phyloP scores from a whole-genome alignment of 257 asterid genomes.

The Paulownia fortunei region DNA sequence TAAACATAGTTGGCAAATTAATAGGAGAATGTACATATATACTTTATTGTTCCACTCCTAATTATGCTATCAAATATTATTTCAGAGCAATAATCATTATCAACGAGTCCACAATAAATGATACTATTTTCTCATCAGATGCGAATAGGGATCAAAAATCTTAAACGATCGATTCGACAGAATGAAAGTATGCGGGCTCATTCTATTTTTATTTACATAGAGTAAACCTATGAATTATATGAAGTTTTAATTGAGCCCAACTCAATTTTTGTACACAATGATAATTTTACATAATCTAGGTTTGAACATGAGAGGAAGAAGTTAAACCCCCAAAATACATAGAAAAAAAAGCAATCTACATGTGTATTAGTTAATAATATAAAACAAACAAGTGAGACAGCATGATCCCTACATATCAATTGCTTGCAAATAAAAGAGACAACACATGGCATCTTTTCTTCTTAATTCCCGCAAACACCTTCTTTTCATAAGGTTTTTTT shows the following conservation, averaged over 20 bases:
- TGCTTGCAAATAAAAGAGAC: constrained; percentile 42
- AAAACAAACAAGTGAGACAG: constrained; percentile 31
- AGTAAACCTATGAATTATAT: too few species aligned
- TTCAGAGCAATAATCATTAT: too few species aligned
- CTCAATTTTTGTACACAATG: not conserved
- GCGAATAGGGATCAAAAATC: too few species aligned
- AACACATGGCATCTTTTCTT: constrained; percentile 43
- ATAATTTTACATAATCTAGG: not conserved
- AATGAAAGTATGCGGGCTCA: too few species aligned
- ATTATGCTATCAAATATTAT: too few species aligned
- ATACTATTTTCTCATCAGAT: too few species aligned
- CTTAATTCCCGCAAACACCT: constrained; percentile 36
- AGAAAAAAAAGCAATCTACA: not conserved
- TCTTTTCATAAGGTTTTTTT: constrained; percentile 6
- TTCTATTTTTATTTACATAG: too few species aligned
- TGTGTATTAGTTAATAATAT: not conserved
- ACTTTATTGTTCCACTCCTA: too few species aligned
- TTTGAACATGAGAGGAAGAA: not conserved
- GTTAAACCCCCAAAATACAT: not conserved
- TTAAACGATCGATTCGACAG: too few species aligned
- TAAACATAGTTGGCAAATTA: too few species aligned
- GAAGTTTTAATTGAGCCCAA: not conserved
- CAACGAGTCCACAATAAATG: too few species aligned
- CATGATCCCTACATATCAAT: constrained; percentile 39
- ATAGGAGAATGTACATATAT: too few species aligned